Percentiles rank a stretch among this genome's conserved stretches.
phyloP scores from a whole-genome alignment of 2,329 filamentous ascomycete genomes.

The Nothopassalora personata region DNA sequence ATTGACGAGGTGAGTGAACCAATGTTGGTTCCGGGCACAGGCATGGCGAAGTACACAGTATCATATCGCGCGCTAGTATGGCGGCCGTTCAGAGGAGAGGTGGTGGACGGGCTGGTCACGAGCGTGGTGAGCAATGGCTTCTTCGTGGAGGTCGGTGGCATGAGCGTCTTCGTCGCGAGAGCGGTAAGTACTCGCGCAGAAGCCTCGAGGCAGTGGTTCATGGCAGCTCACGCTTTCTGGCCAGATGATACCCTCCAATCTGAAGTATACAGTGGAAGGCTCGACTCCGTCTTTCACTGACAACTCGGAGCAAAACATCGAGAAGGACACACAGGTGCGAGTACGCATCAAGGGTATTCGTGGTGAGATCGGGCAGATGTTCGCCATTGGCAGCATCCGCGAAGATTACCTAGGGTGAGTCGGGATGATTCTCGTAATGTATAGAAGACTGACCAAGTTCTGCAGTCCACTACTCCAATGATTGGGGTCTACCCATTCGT shows the following conservation, averaged over 20 bases:
- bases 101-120: conserved; percentile 90
- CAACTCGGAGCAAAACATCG: conserved; percentile 87
- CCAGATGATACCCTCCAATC: conserved; percentile 82
- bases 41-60: conserved; percentile 89
- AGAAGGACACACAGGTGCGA: conserved; percentile 86
- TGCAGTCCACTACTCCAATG: conserved; percentile 7
- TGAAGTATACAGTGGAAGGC: conserved; percentile 91
- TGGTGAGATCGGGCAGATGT: conserved; percentile 91
- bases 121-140: conserved; percentile 90
- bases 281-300: conserved; percentile 97
- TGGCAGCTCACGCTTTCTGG: conserved; percentile 1
- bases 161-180: conserved; percentile 73
- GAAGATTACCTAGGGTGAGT: conserved; percentile 48
- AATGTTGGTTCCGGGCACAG: conserved; percentile 84
- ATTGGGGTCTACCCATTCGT: background rate
- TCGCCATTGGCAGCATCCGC: conserved; percentile 95
- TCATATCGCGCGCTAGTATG: conserved; percentile 94
- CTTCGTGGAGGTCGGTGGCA: conserved; percentile 75
- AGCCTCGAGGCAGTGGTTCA: background rate
- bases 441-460: background rate
- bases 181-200: conserved; percentile 56
- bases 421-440: background rate
- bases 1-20: conserved; percentile 85
- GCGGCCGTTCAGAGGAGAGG: conserved; percentile 97
- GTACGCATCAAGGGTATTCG: conserved; percentile 92